Base-by-base conservation (phyloP, 352 stramenopile genomes). In the Phytopythium aichiense region DNA sequence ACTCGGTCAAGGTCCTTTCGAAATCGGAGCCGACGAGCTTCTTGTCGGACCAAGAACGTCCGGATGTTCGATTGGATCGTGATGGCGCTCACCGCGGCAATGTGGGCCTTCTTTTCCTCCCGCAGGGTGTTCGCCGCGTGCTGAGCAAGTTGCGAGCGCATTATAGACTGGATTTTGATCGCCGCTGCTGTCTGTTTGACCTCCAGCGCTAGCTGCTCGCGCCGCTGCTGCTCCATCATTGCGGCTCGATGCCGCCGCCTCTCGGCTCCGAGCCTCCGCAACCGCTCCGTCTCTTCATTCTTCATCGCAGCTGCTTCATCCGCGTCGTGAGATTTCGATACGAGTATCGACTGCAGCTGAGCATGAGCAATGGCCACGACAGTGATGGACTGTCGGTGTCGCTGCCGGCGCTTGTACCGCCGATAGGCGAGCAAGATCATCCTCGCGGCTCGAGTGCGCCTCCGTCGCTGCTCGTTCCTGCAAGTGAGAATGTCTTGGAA, bases 1-100 rank as follows among this genome's bases (percentile, higher is more conserved):
- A 90, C 78, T 13, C 78, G 76, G 56, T 82, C 78, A 28, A 90
- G 61, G 40, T 90, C 81, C 38, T 62, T 70, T 7, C 63, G 74
- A 50, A 83, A 90, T 0, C 74, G 74, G 16, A 69, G 65, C 1
- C 76, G 76, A 3, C 74, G 64, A 11, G 61, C 66, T 22, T 84
- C 72, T 43, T 88, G 81, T 11, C 63, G 35, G 20, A 68, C 74
- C 11, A 89, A 52, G 51, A 84, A 85, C 31, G 67, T 75, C 31
- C 85, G 85, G 22, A 88, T 88, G 31, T 68, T 82, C 28, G 76
- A 89, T 64, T 94, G 85, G 37, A 94, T 87, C 7, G 73, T 72
- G 61, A 88, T 89, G 18, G 71, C 79, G 7, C 77, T 81, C 30
- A 81, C 75, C 0, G 80, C 76, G 7, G 77, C 73, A 51, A 83